Base-by-base conservation (phyloP, 768 basidiomycete species). In the Tricholomella constricta region DNA sequence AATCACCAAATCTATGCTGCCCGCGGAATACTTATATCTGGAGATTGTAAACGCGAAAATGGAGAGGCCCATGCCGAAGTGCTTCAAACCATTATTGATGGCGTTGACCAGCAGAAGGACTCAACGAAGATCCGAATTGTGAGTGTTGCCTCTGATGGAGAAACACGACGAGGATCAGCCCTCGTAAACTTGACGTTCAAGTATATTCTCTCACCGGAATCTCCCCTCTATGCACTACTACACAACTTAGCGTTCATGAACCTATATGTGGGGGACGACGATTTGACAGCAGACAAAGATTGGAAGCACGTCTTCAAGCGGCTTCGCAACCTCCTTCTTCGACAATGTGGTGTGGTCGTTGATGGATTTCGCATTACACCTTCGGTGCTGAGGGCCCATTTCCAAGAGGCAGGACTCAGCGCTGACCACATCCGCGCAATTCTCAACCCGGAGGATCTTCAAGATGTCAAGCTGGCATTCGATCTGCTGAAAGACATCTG, bases 231-330 rank as follows among this genome's bases (percentile, higher is more conserved):
- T 48, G 17, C 9, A 2, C 52, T 64, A 1, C 62, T 73, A 4
- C 10, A 32, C 10, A 14, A 19, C 3, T 47, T 74, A 0, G 20
- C 0, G 0, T 48, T 70, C 29, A n/a, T 74, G 55, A 64, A 74
- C 45, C 49, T 52, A 1, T 3, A 31, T 11, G 68, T 69, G 17
- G 70, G 72, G 6, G 59, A 62, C 23, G 63, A 73, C 42, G 70
- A 73, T 42, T n/a, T 73, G 4, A 73, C 72, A 6, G 48, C 51
- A 1, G 71, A 74, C 35, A 73, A 71, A 37, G 72, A 73, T 48
- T 67, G 43, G 17, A 70, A 71, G 48, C 73, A 74, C 52, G 51
- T 72, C 37, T 51, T 71, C 42, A 73, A 74, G 55, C 61, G 65
- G 1, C 44, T 62, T 17, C 59, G 69, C 2, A 72, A 72, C 51